phyloP scores from a whole-genome alignment of 2,329 filamentous ascomycete species.

The Aureobasidium sp. region DNA sequence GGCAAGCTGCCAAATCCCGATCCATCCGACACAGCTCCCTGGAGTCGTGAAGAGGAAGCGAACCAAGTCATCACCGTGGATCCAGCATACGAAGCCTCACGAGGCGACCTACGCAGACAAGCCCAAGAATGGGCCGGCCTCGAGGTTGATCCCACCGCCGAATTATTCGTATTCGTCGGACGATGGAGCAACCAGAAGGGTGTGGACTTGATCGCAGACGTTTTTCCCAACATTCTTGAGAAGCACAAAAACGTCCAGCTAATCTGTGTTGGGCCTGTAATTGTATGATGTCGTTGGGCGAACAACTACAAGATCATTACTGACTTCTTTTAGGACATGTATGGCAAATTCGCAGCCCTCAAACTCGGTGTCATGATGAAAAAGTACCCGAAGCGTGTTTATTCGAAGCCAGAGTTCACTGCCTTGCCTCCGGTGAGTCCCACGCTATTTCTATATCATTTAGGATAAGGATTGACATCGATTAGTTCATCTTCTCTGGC shows the following conservation, averaged over 20 bases:
- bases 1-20: conserved; percentile 60
- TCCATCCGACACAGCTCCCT: conserved; percentile 56
- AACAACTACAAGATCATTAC: not conserved
- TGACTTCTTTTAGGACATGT: conserved; percentile 33
- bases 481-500: conserved; percentile 54
- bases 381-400: conserved; percentile 58
- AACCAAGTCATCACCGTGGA: conserved; percentile 49
- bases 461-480: not conserved
- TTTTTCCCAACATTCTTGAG: conserved; percentile 57
- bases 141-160: conserved; percentile 53
- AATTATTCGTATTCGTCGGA: conserved; percentile 62
- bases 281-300: conserved; percentile 36
- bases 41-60: conserved; percentile 48
- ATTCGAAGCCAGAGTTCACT: conserved; percentile 61
- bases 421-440: conserved; percentile 45
- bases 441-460: not conserved
- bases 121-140: conserved; percentile 64
- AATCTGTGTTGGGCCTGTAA: conserved; percentile 57
- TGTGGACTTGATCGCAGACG: conserved; percentile 62
- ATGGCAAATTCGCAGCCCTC: conserved; percentile 60
- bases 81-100: conserved; percentile 45
- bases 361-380: conserved; percentile 61
- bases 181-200: conserved; percentile 65
- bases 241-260: conserved; percentile 54
- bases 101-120: conserved; percentile 50